Conservation (phyloP, 116 monocot genomes). For the Dioscorea cayenensis region DNA sequence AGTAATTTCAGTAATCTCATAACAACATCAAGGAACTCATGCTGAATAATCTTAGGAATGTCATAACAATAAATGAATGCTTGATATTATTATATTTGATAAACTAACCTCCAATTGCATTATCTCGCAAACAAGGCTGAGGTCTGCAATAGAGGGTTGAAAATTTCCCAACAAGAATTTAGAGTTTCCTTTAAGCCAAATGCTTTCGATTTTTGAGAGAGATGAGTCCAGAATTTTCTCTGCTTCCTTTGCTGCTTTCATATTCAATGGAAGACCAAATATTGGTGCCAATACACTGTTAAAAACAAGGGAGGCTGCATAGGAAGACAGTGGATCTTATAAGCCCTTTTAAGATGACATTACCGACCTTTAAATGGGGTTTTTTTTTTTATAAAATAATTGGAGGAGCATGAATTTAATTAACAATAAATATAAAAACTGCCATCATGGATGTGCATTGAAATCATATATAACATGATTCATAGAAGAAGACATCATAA, state of each 20-base stretch:
- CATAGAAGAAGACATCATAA: too few relatives aligned
- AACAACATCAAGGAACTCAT: too few relatives aligned
- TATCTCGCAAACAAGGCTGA: slow-evolving; percentile 92
- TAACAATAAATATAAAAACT: too few relatives aligned
- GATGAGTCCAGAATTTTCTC: slow-evolving; percentile 52
- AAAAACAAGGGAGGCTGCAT: slow-evolving; percentile 46
- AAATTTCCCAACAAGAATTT: slow-evolving; percentile 70
- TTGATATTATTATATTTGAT: not conserved
- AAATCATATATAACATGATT: too few relatives aligned
- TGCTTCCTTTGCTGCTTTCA: slow-evolving; percentile 48
- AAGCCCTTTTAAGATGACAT: not conserved
- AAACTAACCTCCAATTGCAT: slow-evolving; percentile 85
- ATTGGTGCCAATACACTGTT: slow-evolving; percentile 51
- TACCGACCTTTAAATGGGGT: too few relatives aligned
- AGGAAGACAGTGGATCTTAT: not conserved
- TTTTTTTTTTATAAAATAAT: too few relatives aligned
- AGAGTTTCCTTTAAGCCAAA: slow-evolving; percentile 78
- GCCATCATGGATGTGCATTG: too few relatives aligned
- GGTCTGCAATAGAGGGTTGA: slow-evolving; percentile 92
- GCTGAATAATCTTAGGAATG: too few relatives aligned
- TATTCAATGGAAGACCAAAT: slow-evolving; percentile 57
- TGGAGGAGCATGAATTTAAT: too few relatives aligned
- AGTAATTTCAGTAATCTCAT: not conserved
- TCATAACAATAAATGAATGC: not conserved
- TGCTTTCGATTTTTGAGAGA: slow-evolving; percentile 58